Percentiles rank a stretch among this genome's conserved stretches.
Conservation (phyloP, 805 yeast genomes). For the Lipomyces spencermartinsiae region DNA sequence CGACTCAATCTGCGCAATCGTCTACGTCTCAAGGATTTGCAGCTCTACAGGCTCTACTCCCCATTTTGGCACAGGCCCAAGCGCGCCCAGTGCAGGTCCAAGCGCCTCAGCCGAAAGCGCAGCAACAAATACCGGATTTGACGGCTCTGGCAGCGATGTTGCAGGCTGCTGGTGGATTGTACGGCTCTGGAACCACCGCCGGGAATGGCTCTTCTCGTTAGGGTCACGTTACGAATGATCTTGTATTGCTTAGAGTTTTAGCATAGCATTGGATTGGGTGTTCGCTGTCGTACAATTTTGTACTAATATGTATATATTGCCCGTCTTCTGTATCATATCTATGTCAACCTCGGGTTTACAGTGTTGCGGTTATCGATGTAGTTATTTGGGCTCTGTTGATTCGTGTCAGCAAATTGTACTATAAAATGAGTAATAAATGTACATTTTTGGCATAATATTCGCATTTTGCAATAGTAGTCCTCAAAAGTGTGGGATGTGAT, state of each 20-base stretch:
- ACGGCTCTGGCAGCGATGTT: constrained; percentile 31
- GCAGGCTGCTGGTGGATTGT: constrained; percentile 23
- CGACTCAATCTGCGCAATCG: not conserved
- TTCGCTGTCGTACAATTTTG: not conserved
- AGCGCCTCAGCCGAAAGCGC: constrained; percentile 9
- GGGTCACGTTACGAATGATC: not conserved
- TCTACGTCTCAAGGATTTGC: constrained; percentile 8
- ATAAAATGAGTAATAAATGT: not conserved
- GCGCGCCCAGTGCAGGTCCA: not conserved
- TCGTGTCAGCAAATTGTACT: not conserved
- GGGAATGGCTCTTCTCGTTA: not conserved
- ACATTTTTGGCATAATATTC: not conserved
- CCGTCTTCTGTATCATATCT: not conserved
- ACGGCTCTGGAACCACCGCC: not conserved
- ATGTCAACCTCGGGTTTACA: not conserved
- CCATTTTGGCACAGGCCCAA: constrained; percentile 18
- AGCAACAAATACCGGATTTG: not conserved
- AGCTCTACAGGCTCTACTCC: constrained; percentile 23
- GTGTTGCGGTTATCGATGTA: constrained; percentile 1
- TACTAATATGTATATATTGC: not conserved
- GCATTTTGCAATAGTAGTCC: not conserved
- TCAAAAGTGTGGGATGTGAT: not conserved
- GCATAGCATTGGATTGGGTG: not conserved
- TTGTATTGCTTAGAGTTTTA: not conserved
- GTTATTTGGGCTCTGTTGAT: not conserved